These are phyloP conservation scores for Annulohypoxylon nitens DNA, from an alignment of 495 filamentous ascomycete species.

Conservation along the genomic window DNA sequence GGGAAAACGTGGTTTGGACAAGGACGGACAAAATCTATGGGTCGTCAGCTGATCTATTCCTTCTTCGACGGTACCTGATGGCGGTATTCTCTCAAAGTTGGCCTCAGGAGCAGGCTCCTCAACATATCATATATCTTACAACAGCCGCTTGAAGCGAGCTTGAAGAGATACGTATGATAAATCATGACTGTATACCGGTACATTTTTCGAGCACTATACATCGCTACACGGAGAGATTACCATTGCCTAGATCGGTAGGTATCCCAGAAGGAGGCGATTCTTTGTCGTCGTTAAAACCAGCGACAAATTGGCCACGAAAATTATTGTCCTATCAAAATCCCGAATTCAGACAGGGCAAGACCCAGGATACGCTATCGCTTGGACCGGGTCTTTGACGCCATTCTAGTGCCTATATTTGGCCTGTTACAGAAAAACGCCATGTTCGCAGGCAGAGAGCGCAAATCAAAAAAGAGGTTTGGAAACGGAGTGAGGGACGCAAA, in stretches of 20 bases:
- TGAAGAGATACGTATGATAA: slow-evolving; percentile 15
- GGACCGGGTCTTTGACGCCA: slow-evolving; percentile 36
- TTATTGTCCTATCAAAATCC: slow-evolving; percentile 34
- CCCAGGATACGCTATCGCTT: slow-evolving; percentile 32
- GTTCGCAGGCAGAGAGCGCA: not conserved
- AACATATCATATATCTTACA: slow-evolving; percentile 16
- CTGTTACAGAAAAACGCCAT: not conserved
- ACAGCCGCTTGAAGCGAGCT: slow-evolving; percentile 31
- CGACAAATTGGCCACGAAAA: slow-evolving; percentile 44
- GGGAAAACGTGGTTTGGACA: slow-evolving; percentile 45
- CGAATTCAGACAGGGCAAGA: slow-evolving; percentile 20
- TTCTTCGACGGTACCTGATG: slow-evolving; percentile 27
- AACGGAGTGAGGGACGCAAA: slow-evolving; percentile 5
- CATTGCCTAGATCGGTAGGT: slow-evolving; percentile 30
- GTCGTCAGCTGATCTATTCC: slow-evolving; percentile 44
- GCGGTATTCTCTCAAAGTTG: slow-evolving; percentile 3
- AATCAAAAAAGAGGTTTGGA: not conserved
- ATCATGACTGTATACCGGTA: slow-evolving; percentile 36
- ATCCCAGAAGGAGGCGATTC: slow-evolving; percentile 28
- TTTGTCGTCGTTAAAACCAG: slow-evolving; percentile 41
- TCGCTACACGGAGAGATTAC: not conserved
- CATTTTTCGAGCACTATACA: not conserved
- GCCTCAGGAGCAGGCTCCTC: slow-evolving; percentile 9
- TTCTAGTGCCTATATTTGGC: slow-evolving; percentile 35
- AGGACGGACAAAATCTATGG: slow-evolving; percentile 33